These are phyloP conservation scores for Hypoxylon trugodes DNA, from an alignment of 495 filamentous ascomycete genomes.

Conservation along the genomic window DNA sequence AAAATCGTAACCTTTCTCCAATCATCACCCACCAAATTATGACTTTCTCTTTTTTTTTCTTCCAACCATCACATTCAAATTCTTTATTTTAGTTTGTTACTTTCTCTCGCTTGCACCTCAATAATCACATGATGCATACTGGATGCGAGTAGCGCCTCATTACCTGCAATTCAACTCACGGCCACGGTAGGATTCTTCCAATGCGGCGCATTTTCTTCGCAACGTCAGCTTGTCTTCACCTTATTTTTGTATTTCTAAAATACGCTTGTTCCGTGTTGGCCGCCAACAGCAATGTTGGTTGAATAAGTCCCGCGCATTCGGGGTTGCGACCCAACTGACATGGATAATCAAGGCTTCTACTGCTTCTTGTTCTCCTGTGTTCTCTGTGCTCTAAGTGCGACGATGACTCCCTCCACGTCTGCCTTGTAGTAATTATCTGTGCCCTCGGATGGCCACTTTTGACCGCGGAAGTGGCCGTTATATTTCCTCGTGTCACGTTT, in stretches of 20 bases:
- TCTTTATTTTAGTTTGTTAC: too few relatives aligned
- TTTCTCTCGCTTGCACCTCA: neutral
- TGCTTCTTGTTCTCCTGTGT: too few relatives aligned
- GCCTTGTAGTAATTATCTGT: conserved; percentile 39
- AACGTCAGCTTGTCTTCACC: conserved; percentile 29
- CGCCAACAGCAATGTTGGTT: conserved; percentile 32
- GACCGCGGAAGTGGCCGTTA: conserved; percentile 37
- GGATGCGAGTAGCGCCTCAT: conserved; percentile 32
- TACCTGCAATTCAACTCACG: conserved; percentile 22
- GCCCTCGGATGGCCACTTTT: conserved; percentile 37
- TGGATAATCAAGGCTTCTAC: conserved; percentile 19
- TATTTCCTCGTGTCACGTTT: conserved; percentile 36
- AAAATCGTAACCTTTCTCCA: conserved; percentile 6
- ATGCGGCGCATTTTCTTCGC: conserved; percentile 28
- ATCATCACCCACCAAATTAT: neutral
- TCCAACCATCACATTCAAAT: too few relatives aligned
- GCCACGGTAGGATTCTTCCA: conserved; percentile 31
- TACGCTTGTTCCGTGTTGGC: conserved; percentile 10
- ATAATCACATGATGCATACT: conserved; percentile 33
- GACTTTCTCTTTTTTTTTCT: neutral
- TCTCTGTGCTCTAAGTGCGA: conserved; percentile 18
- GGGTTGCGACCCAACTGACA: conserved; percentile 34
- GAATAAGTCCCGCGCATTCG: conserved; percentile 9
- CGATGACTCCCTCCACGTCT: conserved; percentile 30
- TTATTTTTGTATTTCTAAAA: neutral